Base-by-base conservation (phyloP, 163 green algal species). In the Scenedesmus sp. region DNA sequence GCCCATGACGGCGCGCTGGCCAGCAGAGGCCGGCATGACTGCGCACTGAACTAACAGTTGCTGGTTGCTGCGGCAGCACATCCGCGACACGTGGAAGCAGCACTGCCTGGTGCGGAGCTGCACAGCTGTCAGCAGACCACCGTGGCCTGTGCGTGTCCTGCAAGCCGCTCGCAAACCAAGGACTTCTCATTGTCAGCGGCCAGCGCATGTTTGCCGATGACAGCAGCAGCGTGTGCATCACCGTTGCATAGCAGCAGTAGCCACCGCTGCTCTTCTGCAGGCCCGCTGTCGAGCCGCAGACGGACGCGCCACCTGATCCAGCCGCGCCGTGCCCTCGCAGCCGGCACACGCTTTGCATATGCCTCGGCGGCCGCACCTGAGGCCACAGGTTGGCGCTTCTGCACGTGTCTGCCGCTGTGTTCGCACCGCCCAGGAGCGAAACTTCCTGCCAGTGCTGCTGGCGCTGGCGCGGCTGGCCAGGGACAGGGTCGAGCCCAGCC, bases 371-470 rank as follows among this genome's bases (percentile, higher is more conserved):
- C 72, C 12, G 72, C 72, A 82, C 13, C 72, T 82, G 72, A 22
- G 72, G 24, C 18, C 42, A 51, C 37, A 85, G 76, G 13, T 35
- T 44, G 33, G 18, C 49, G 76, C 76, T 24, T 44, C 12, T 49
- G 18, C 18, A 83, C 81, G 73, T 40, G 33, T 80, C 78, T 59
- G 43, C 24, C 35, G n/a, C 70, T 44, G 70, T n/a, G n/a, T n/a
- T n/a, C n/a, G 18, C n/a, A 18, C 33, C 70, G 12, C 15, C 13
- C 87, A 91, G 87, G 72, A 68, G 56, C 33, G 53, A 24, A 78
- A 81, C 42, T 86, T 87, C 30, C 18, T 91, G 78, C 49, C 87
- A 9, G 87, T 85, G 78, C 78, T 91, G 87, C 35, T 70, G 78
- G 59, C 33, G 22, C 59, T 91, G 87, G 78, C 42, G 9, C 61